These are phyloP conservation scores for Clarireedia monteithiana DNA, from an alignment of 2,329 filamentous ascomycete genomes.

Conservation along the genomic window DNA sequence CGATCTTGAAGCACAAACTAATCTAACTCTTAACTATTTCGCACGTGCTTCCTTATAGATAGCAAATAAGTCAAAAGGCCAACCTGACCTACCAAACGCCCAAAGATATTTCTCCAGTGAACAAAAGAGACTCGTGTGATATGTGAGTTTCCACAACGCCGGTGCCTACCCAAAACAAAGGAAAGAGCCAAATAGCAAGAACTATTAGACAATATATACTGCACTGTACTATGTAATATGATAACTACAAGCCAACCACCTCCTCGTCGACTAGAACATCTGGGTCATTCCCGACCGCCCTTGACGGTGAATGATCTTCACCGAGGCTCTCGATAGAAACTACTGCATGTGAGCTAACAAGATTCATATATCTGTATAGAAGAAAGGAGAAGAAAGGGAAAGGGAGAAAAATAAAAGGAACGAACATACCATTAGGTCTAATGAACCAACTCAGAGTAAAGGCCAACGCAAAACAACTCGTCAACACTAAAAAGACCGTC, in stretches of 20 bases:
- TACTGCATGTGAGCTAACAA: conserved; percentile 2
- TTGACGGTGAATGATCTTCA: neutral
- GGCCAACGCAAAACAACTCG: conserved; percentile 56
- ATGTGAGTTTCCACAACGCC: too few relatives aligned
- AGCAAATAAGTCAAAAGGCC: too few relatives aligned
- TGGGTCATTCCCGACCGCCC: conserved; percentile 1
- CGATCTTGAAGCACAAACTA: too few relatives aligned
- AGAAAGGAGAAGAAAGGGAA: too few relatives aligned
- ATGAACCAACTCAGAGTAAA: conserved; percentile 64
- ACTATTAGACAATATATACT: neutral
- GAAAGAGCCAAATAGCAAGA: neutral
- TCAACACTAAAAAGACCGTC: conserved; percentile 72
- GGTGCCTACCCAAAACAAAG: neutral
- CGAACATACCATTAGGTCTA: conserved; percentile 56
- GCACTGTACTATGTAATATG: neutral
- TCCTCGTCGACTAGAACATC: conserved; percentile 19
- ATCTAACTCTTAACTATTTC: too few relatives aligned
- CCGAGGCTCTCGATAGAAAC: conserved; percentile 16
- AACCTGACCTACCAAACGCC: too few relatives aligned
- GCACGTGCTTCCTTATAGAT: too few relatives aligned
- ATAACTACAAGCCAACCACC: conserved; percentile 6
- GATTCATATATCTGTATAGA: neutral
- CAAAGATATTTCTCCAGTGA: too few relatives aligned
- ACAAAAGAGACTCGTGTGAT: too few relatives aligned
- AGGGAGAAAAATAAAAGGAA: too few relatives aligned